Evolutionary conservation across 768 basidiomycete genomes (phyloP).

Genomic region (Coprinellus micaceus): DNA sequence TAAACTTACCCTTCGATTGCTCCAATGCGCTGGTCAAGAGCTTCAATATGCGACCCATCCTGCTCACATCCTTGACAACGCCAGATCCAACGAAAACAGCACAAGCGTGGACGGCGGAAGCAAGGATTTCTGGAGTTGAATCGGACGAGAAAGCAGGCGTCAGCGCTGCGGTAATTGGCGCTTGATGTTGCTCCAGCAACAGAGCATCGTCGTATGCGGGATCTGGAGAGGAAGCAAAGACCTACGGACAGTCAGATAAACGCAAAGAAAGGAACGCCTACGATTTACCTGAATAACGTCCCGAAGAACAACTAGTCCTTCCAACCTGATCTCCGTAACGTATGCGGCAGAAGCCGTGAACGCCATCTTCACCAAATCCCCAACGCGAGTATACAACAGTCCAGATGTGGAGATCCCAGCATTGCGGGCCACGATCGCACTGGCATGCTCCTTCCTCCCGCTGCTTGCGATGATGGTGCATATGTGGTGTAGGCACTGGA

Average conservation of each 20-base stretch:
- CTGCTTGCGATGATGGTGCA: conserved; percentile 71
- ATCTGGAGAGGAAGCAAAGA: conserved; percentile 83
- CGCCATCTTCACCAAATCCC: conserved; percentile 95
- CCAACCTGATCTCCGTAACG: conserved; percentile 90
- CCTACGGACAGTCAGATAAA: conserved; percentile 38
- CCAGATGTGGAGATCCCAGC: conserved; percentile 51
- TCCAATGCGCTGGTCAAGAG: conserved; percentile 83
- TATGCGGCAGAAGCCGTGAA: conserved; percentile 97
- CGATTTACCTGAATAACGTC: conserved; percentile 82
- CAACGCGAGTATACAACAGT: conserved; percentile 79
- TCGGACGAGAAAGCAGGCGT: conserved; percentile 96
- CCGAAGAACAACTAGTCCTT: conserved; percentile 82
- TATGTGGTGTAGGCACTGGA: conserved; percentile 89
- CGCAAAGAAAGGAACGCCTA: neutral
- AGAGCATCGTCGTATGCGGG: conserved; percentile 89
- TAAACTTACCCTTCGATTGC: conserved; percentile 63
- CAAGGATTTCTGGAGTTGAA: conserved; percentile 91
- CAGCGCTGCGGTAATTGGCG: conserved; percentile 94
- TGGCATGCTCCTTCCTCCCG: conserved; percentile 79
- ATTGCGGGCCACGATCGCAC: conserved; percentile 64
- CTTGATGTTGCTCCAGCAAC: conserved; percentile 94
- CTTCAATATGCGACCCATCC: conserved; percentile 94
- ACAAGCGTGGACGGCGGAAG: conserved; percentile 88
- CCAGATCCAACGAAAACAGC: conserved; percentile 95
- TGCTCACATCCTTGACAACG: conserved; percentile 80